Evolutionary conservation across 257 asterid genomes (phyloP).

Genomic region (Salvia hispanica): DNA sequence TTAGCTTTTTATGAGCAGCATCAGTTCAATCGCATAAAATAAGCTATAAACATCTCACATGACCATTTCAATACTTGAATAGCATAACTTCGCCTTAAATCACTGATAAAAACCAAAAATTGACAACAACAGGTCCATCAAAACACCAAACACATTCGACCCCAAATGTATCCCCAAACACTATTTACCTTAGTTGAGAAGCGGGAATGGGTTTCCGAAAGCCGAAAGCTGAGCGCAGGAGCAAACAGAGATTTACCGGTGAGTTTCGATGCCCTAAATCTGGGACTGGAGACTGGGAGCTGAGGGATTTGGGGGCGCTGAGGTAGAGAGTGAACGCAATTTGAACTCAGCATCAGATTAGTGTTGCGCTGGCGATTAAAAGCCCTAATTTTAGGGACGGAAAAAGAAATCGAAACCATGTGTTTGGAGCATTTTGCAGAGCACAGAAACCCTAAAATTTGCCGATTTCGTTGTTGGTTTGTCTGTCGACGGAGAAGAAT

Average conservation of each 20-base stretch:
- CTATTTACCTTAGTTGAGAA: constrained; percentile 56
- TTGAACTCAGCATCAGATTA: constrained; percentile 73
- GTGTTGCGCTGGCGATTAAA: constrained; percentile 24
- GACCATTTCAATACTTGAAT: neutral
- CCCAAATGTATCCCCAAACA: constrained; percentile 18
- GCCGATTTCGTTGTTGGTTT: constrained; percentile 23
- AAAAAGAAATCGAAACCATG: constrained; percentile 47
- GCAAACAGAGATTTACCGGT: constrained; percentile 43
- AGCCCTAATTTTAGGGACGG: constrained; percentile 45
- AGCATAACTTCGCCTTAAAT: neutral
- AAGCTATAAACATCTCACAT: constrained; percentile 15
- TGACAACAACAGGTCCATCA: constrained; percentile 14
- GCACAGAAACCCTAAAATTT: constrained; percentile 45
- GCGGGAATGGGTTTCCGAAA: constrained; percentile 43
- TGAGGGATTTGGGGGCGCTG: constrained; percentile 40
- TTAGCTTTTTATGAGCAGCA: constrained; percentile 8
- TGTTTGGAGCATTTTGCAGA: constrained; percentile 50
- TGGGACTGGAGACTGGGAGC: constrained; percentile 39
- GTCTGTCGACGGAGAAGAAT: constrained; percentile 25
- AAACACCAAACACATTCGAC: constrained; percentile 3
- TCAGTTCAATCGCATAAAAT: neutral
- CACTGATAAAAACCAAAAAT: constrained; percentile 11
- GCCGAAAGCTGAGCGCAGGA: constrained; percentile 38
- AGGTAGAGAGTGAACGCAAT: constrained; percentile 54
- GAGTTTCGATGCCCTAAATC: constrained; percentile 51